Evolutionary conservation across 2,329 filamentous ascomycete species (phyloP).

Genomic region (Emergomyces africanus): DNA sequence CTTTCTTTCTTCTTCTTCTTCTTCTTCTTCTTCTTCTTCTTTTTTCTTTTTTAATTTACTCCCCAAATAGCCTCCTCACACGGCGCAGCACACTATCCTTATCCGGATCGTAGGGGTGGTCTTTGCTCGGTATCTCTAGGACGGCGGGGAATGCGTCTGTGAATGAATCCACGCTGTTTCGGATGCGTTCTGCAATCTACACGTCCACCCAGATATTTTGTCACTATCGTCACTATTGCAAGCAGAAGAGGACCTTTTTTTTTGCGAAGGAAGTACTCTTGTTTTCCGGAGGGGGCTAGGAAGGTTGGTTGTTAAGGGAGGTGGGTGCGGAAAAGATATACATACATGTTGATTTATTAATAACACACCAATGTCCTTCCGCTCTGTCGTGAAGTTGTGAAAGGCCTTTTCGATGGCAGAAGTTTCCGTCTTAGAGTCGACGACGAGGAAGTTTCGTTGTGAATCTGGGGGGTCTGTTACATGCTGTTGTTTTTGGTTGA

Average conservation of each 20-base stretch:
- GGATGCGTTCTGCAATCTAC: conserved; percentile 87
- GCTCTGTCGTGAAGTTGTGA: conserved; percentile 70
- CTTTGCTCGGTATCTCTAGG: conserved; percentile 95
- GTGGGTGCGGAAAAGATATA: conserved; percentile 15
- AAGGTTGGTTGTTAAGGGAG: no score
- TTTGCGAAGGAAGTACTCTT: no score
- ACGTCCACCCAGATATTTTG: background rate
- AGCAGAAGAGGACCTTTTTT: no score
- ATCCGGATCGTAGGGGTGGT: conserved; percentile 96
- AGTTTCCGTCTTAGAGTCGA: conserved; percentile 86
- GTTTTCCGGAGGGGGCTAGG: no score
- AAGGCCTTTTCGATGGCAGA: conserved; percentile 81
- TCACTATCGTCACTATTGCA: background rate
- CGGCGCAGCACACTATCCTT: conserved; percentile 95
- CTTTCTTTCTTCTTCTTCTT: background rate
- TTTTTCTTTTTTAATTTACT: conserved; percentile 19
- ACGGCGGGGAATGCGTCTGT: conserved; percentile 92
- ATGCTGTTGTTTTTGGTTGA: conserved; percentile 47
- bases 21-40: background rate
- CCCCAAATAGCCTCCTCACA: conserved; percentile 60
- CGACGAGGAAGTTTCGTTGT: conserved; percentile 96
- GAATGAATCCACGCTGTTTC: conserved; percentile 79
- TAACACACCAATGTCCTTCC: conserved; percentile 94
- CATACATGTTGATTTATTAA: conserved; percentile 93
- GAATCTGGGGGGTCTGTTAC: conserved; percentile 78